phyloP scores from a whole-genome alignment of 1,284 basidiomycete genomes.

The Ceratobasidium theobromae region DNA sequence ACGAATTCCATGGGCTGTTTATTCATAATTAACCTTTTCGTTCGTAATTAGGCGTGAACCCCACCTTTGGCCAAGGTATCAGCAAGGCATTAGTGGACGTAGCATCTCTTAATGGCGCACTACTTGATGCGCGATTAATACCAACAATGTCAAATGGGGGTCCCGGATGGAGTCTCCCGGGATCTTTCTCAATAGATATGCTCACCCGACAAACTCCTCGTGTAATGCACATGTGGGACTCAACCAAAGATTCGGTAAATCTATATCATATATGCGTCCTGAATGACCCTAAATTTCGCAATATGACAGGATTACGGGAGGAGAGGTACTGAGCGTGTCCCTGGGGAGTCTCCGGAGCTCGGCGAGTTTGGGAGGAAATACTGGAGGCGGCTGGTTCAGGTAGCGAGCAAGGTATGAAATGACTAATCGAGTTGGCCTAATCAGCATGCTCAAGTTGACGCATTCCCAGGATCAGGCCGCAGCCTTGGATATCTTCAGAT shows the following conservation, averaged over 20 bases:
- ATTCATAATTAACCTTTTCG: background rate
- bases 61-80: slow-evolving; percentile 22
- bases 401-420: slow-evolving; percentile 2
- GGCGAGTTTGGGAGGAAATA: slow-evolving; percentile 21
- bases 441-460: background rate
- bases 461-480: background rate
- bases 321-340: slow-evolving; percentile 3
- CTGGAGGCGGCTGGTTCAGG: slow-evolving; percentile 11
- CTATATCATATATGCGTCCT: background rate
- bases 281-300: background rate
- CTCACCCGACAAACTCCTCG: slow-evolving; percentile 12
- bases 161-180: background rate
- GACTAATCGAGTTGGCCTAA: background rate
- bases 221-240: slow-evolving; percentile 29
- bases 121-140: slow-evolving; percentile 2
- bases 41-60: slow-evolving; percentile 18
- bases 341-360: slow-evolving; percentile 14
- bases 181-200: slow-evolving; percentile 7
- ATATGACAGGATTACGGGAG: slow-evolving; percentile 10
- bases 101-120: slow-evolving; percentile 13
- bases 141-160: background rate
- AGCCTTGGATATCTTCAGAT: background rate
- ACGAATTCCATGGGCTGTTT: background rate
- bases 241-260: slow-evolving; percentile 20
- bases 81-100: slow-evolving; percentile 23